phyloP scores from a whole-genome alignment of 352 stramenopile genomes.

The Phytophthora sansomeana region DNA sequence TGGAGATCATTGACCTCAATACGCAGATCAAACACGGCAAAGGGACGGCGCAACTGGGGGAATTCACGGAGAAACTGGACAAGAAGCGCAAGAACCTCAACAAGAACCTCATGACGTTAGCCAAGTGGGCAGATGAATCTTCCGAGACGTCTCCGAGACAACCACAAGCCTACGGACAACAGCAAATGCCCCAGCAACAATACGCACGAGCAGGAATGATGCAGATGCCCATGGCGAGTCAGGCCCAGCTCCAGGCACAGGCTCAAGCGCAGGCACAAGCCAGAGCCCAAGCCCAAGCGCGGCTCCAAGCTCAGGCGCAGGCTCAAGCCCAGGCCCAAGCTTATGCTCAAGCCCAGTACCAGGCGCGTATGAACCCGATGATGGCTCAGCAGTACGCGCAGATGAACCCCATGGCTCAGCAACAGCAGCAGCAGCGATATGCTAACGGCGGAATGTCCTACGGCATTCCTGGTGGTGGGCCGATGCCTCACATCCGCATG shows the following conservation, averaged over 20 bases:
- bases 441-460: conserved; percentile 50
- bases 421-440: conserved; percentile 52
- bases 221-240: conserved; percentile 42
- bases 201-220: conserved; percentile 46
- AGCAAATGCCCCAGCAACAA: conserved; percentile 44
- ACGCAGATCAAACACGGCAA: conserved; percentile 90
- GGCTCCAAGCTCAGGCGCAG: conserved; percentile 35
- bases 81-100: conserved; percentile 92
- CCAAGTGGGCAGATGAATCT: conserved; percentile 89
- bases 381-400: conserved; percentile 48
- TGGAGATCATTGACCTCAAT: conserved; percentile 91
- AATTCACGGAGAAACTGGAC: conserved; percentile 88
- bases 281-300: conserved; percentile 33
- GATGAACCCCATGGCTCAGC: conserved; percentile 42
- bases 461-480: conserved; percentile 29
- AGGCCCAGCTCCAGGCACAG: conserved; percentile 44
- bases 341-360: conserved; percentile 53
- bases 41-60: conserved; percentile 71
- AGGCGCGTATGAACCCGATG: conserved; percentile 70
- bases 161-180: conserved; percentile 41
- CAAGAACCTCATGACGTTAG: conserved; percentile 91
- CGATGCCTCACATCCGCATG: conserved; percentile 43
- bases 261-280: conserved; percentile 27
- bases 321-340: conserved; percentile 35
- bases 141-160: conserved; percentile 68